A percentile compares a stretch with the other conserved stretches of the same genome.
phyloP scores from a whole-genome alignment of 2,329 filamentous ascomycete genomes.

The Clarireedia hainanense region DNA sequence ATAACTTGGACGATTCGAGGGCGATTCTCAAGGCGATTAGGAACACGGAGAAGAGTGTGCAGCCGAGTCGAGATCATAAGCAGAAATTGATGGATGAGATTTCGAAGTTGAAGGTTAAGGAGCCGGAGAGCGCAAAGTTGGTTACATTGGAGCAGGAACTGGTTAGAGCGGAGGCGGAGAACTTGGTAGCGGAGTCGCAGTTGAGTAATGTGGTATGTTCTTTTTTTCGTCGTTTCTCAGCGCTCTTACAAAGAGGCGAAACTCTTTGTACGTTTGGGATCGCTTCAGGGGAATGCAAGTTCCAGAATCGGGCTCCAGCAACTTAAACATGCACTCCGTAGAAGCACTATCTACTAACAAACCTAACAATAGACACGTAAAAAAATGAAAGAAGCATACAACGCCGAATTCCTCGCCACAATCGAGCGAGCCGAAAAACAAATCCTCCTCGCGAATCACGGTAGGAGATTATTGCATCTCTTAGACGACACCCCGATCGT shows the following conservation, averaged over 20 bases:
- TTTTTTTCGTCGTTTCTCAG: slow-evolving; percentile 30
- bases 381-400: slow-evolving; percentile 93
- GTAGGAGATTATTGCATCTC: slow-evolving; percentile 72
- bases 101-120: slow-evolving; percentile 82
- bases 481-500: slow-evolving; percentile 87
- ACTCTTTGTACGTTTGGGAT: too few species aligned
- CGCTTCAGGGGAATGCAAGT: too few species aligned
- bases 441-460: slow-evolving; percentile 85
- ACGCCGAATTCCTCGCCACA: slow-evolving; percentile 77
- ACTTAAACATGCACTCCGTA: too few species aligned
- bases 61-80: slow-evolving; percentile 83
- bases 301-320: too few species aligned
- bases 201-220: slow-evolving; percentile 74
- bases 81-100: slow-evolving; percentile 89
- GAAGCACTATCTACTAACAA: background rate
- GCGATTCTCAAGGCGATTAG: slow-evolving; percentile 81
- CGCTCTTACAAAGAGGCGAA: too few species aligned
- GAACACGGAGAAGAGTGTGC: slow-evolving; percentile 91
- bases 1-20: slow-evolving; percentile 79
- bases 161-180: slow-evolving; percentile 91
- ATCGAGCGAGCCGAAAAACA: slow-evolving; percentile 98
- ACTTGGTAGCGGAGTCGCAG: slow-evolving; percentile 91
- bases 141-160: slow-evolving; percentile 91
- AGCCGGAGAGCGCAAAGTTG: slow-evolving; percentile 74
- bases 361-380: slow-evolving; percentile 62